Evolutionary conservation across 2,329 filamentous ascomycete species (phyloP).

Genomic region (Exophiala spinifera): DNA sequence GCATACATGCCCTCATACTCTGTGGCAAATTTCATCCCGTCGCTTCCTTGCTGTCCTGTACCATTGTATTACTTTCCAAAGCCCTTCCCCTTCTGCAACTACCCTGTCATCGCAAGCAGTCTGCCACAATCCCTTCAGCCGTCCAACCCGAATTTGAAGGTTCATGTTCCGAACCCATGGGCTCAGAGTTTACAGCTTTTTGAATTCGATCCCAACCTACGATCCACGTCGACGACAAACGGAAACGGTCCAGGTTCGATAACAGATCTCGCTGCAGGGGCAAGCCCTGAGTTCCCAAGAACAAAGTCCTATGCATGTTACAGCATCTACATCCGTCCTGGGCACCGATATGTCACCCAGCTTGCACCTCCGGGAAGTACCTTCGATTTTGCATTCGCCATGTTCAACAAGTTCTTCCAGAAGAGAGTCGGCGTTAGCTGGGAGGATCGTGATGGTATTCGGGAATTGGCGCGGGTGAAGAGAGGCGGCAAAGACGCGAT

Average conservation of each 20-base stretch:
- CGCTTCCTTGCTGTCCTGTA: constrained; percentile 13
- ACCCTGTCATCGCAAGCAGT: constrained; percentile 17
- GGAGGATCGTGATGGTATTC: constrained; percentile 42
- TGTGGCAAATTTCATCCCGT: not conserved
- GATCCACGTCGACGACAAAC: too few relatives aligned
- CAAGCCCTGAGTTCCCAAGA: constrained; percentile 29
- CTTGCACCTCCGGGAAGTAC: constrained; percentile 35
- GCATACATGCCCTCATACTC: not conserved
- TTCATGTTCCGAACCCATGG: constrained; percentile 28
- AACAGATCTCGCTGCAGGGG: constrained; percentile 41
- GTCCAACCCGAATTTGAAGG: constrained; percentile 14
- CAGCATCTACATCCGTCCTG: constrained; percentile 44
- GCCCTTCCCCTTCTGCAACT: constrained; percentile 10
- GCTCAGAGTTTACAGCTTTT: constrained; percentile 55
- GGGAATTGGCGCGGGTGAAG: constrained; percentile 27
- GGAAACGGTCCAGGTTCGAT: too few relatives aligned
- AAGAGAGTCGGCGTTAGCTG: constrained; percentile 58
- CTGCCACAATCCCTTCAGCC: constrained; percentile 12
- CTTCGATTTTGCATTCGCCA: constrained; percentile 42
- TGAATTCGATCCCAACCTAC: constrained; percentile 40
- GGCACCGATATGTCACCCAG: constrained; percentile 33
- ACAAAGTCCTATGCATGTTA: constrained; percentile 58
- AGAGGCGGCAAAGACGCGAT: not conserved
- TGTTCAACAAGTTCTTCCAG: constrained; percentile 58
- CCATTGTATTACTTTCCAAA: constrained; percentile 3